Evolutionary conservation across 163 green algal species (phyloP), one percentile per base, ranked within the genome.

Genomic region (Chlorella variabilis): DNA sequence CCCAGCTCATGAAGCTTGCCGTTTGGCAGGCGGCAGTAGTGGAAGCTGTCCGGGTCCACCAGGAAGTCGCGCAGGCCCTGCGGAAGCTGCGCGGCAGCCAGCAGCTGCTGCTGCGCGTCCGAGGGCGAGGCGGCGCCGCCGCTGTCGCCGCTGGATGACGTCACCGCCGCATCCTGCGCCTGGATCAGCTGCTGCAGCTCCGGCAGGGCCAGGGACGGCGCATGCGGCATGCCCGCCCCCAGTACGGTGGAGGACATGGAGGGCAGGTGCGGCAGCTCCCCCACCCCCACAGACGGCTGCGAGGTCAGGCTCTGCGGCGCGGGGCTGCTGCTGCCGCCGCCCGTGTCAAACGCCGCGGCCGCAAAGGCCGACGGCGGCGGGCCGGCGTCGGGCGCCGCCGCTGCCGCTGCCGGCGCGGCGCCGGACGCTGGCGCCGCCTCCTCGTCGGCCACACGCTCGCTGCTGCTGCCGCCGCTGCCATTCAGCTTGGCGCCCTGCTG

Each of bases 1-100:
- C 70, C 70, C 20, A 77, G 20, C 70, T 77, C 48, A 2, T 66
- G 51, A 13, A 45, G 31, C 70, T 51, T 63, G 31, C 70, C 70
- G 48, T 25, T 65, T 29, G 70, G 48, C 5, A 23, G 31, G 4
- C 31, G 70, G 27, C 39, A 13, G 70, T 66, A 77, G 33, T 42
- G 18, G 8, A 77, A 21, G 4, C n/a, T 48, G 1, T 17, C 18
- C 3, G 48, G 3, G 5, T 77, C 48, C 31, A 77, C 70, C 20
- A 63, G 29, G 31, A 48, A 77, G 20, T 27, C 25, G 5, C 31
- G 45, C 70, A 77, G 70, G 7, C 31, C 18, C 2, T 18, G 33
- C 4, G 70, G 70, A 29, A 77, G 70, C 31, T 48, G n/a, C 5
- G 59, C 48, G 0, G 63, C 17, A 18, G 29, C 1, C 63, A 71